Conservation (phyloP, 768 basidiomycete genomes). For the Holtermanniella nyarrowii region DNA sequence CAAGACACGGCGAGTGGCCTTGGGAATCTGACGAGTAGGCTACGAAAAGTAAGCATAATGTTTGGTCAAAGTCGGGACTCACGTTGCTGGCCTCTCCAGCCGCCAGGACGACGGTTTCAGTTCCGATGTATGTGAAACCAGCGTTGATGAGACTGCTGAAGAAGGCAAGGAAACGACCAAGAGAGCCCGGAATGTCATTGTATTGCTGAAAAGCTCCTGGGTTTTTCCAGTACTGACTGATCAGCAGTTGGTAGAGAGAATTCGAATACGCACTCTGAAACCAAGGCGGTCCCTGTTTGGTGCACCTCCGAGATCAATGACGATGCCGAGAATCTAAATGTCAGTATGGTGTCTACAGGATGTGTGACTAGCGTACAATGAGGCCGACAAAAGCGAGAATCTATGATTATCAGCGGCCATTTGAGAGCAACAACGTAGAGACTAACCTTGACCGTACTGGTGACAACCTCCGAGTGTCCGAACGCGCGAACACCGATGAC, state of each 20-base stretch:
- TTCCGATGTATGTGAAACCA: constrained; percentile 67
- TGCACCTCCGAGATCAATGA: constrained; percentile 25
- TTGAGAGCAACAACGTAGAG: no score
- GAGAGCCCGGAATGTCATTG: constrained; percentile 12
- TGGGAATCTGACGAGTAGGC: constrained; percentile 67
- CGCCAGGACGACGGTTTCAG: constrained; percentile 52
- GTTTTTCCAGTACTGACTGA: constrained; percentile 11
- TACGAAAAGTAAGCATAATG: no score
- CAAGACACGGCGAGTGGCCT: constrained; percentile 65
- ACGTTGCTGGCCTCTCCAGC: constrained; percentile 68
- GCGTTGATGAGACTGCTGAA: constrained; percentile 48
- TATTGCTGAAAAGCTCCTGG: constrained; percentile 20
- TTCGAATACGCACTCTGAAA: constrained; percentile 6
- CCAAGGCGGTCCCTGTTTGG: constrained; percentile 17
- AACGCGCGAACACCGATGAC: constrained; percentile 11
- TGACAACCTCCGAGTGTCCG: constrained; percentile 15
- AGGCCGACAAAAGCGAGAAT: constrained; percentile 12
- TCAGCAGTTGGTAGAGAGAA: neutral
- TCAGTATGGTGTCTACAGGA: neutral
- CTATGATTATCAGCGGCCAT: no score
- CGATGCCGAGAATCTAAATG: constrained; percentile 16
- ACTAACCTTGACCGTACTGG: constrained; percentile 12
- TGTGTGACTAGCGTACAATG: neutral
- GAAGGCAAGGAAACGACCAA: constrained; percentile 32
- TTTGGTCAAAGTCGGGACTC: no score